phyloP scores from a whole-genome alignment of 2,329 filamentous ascomycete genomes.

The Fusarium keratoplasticum region DNA sequence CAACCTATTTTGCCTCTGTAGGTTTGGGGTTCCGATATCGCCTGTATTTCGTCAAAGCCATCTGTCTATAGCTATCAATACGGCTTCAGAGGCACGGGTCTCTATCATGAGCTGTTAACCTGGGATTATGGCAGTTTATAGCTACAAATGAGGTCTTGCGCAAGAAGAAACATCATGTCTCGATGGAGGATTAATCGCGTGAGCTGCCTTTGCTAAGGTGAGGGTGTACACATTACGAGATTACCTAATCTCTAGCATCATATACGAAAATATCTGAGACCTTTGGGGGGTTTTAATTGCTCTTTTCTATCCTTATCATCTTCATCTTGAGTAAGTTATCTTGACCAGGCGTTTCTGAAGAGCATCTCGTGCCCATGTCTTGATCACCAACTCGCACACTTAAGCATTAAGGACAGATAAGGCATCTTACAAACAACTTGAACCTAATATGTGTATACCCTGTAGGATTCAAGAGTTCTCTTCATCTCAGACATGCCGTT shows the following conservation, averaged over 20 bases:
- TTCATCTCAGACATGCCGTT: not conserved
- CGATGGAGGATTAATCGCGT: not conserved
- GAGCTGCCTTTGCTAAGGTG: not conserved
- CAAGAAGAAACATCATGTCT: not conserved
- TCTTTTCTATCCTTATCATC: not conserved
- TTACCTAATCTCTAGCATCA: no score
- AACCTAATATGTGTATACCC: not conserved
- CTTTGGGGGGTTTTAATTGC: not conserved
- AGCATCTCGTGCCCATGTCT: no score
- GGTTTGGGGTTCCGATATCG: not conserved
- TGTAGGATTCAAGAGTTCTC: not conserved
- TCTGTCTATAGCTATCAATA: not conserved
- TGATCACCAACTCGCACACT: not conserved
- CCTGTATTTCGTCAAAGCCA: not conserved
- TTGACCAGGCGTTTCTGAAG: rapidly evolving
- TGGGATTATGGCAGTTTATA: not conserved
- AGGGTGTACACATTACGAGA: not conserved
- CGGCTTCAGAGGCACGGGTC: rapidly evolving
- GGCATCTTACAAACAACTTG: not conserved
- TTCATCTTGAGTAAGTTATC: not conserved
- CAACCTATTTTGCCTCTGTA: no score
- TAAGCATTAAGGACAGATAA: not conserved
- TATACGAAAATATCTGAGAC: no score
- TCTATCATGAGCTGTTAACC: not conserved
- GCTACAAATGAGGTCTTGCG: not conserved